Evolutionary conservation across 257 asterid species (phyloP).

Genomic region (Rubia yunnanensis): DNA sequence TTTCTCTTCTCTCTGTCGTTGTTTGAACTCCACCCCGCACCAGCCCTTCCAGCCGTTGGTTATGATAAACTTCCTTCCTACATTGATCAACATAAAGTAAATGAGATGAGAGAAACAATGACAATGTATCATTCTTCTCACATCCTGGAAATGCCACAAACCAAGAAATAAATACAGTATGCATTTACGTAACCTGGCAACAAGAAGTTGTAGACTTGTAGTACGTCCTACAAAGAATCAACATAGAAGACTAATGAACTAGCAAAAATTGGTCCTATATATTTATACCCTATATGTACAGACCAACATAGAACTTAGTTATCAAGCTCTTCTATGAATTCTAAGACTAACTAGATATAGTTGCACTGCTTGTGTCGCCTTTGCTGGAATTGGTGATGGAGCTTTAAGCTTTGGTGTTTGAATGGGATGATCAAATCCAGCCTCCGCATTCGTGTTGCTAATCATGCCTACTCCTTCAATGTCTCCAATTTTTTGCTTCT

Average conservation of each 20-base stretch:
- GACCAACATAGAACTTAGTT: neutral
- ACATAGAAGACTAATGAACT: neutral
- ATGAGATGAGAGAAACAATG: neutral
- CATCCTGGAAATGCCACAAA: neutral
- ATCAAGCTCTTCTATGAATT: slow-evolving; percentile 50
- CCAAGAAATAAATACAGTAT: too few species aligned
- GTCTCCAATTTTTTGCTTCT: slow-evolving; percentile 22
- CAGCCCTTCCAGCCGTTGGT: too few species aligned
- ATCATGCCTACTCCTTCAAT: slow-evolving; percentile 8
- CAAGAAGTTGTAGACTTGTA: slow-evolving; percentile 3
- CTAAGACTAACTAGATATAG: slow-evolving; percentile 39
- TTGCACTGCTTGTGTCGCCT: slow-evolving; percentile 15
- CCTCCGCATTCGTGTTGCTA: slow-evolving; percentile 22
- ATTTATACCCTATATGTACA: slow-evolving; percentile 13
- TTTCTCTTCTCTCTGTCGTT: too few species aligned
- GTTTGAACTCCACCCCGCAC: too few species aligned
- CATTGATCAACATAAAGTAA: neutral
- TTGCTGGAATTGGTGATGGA: slow-evolving; percentile 16
- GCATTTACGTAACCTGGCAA: too few species aligned
- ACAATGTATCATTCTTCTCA: neutral
- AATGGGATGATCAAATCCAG: slow-evolving; percentile 24
- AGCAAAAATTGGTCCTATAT: slow-evolving; percentile 22
- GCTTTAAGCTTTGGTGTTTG: slow-evolving; percentile 20
- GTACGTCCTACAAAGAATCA: slow-evolving; percentile 10
- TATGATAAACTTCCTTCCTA: neutral